These are phyloP conservation scores for Alternaria atra DNA, from an alignment of 2,329 filamentous ascomycete genomes.

Conservation along the genomic window DNA sequence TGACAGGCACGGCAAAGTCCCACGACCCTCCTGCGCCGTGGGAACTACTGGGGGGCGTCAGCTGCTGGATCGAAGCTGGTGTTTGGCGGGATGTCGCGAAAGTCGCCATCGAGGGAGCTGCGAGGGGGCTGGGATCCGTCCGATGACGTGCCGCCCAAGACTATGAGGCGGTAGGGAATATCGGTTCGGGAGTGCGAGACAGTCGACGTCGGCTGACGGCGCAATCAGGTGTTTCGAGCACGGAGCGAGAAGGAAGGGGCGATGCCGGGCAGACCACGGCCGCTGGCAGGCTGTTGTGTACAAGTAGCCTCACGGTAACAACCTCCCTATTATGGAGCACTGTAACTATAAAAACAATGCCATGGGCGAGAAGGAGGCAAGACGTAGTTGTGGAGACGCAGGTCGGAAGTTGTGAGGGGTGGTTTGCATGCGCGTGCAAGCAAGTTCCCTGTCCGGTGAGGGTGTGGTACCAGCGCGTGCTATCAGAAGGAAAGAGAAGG, in stretches of 20 bases:
- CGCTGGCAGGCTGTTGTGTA: constrained; percentile 10
- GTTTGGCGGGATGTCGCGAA: constrained; percentile 43
- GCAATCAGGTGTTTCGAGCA: neutral
- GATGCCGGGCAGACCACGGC: constrained; percentile 17
- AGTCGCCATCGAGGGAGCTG: constrained; percentile 42
- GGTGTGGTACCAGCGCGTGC: constrained; percentile 22
- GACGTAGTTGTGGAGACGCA: constrained; percentile 27
- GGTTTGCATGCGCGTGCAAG: constrained; percentile 40
- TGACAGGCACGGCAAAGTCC: constrained; percentile 52
- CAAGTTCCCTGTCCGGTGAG: constrained; percentile 34
- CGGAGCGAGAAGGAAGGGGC: neutral
- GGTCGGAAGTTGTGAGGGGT: constrained; percentile 29
- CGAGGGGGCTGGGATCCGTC: constrained; percentile 11
- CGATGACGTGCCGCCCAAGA: constrained; percentile 16
- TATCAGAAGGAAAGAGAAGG: constrained; percentile 25
- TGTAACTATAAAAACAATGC: constrained; percentile 21
- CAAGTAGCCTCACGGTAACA: constrained; percentile 11
- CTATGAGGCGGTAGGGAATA: constrained; percentile 2
- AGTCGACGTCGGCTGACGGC: constrained; percentile 13
- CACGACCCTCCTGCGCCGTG: constrained; percentile 50
- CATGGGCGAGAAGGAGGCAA: constrained; percentile 22
- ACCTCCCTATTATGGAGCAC: constrained; percentile 18
- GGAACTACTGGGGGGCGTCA: constrained; percentile 53
- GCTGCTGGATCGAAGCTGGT: constrained; percentile 42
- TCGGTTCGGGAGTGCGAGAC: constrained; percentile 15